A percentile compares a stretch with the other conserved stretches of the same genome.
Conservation (phyloP, 306 rosid genomes). For the Rubus idaeus region DNA sequence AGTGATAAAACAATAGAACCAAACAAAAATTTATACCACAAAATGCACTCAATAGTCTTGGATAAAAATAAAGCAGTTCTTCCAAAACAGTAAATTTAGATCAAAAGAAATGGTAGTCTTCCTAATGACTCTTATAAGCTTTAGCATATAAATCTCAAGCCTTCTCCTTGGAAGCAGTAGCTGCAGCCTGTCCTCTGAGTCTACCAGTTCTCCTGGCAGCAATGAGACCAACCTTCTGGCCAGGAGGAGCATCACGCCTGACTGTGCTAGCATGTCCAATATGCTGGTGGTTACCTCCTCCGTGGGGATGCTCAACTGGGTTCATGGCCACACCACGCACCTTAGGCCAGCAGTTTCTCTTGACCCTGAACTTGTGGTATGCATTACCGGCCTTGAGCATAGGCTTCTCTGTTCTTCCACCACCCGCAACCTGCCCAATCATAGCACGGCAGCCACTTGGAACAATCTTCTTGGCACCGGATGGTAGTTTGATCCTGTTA, state of each 20-base stretch:
- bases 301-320: constrained; percentile 25
- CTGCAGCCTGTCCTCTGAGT: constrained; percentile 25
- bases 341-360: constrained; percentile 32
- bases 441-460: constrained; percentile 26
- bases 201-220: constrained; percentile 28
- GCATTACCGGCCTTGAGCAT: constrained; percentile 30
- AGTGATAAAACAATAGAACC: neutral
- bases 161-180: constrained; percentile 5
- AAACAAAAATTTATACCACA: neutral
- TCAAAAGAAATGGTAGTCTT: neutral
- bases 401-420: constrained; percentile 26
- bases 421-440: constrained; percentile 24
- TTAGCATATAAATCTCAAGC: neutral
- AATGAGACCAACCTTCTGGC: constrained; percentile 28
- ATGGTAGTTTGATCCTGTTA: constrained; percentile 23
- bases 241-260: constrained; percentile 29
- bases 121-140: neutral
- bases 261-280: constrained; percentile 27
- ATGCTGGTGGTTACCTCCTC: constrained; percentile 32
- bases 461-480: constrained; percentile 25
- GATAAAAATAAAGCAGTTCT: neutral
- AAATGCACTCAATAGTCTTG: neutral
- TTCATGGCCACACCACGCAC: constrained; percentile 31
- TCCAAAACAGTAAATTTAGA: neutral
- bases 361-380: constrained; percentile 25